Percentiles rank a stretch among this genome's conserved stretches.
Conservation (phyloP, 768 basidiomycete genomes). For the Ramaria sp. region DNA sequence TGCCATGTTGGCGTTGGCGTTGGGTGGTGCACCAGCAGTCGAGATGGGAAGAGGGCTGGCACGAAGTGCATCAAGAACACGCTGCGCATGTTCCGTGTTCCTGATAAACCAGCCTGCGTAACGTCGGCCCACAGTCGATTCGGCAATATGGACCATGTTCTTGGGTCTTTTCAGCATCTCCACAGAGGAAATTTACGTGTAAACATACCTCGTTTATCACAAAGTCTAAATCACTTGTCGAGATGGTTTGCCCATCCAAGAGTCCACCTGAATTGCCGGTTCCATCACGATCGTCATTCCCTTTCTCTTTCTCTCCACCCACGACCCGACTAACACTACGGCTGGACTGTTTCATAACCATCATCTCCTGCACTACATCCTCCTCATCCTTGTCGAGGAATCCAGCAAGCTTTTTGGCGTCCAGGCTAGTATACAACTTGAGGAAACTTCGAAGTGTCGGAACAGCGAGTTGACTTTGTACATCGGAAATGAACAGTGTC, state of each 20-base stretch:
- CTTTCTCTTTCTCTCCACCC: constrained; percentile 40
- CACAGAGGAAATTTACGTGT: not conserved
- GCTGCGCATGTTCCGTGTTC: constrained; percentile 85
- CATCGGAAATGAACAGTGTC: constrained; percentile 73
- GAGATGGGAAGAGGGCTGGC: constrained; percentile 38
- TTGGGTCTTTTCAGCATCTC: constrained; percentile 19
- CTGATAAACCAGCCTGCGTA: constrained; percentile 98
- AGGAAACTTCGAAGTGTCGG: constrained; percentile 86
- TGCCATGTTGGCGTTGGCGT: not conserved
- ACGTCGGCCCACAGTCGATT: constrained; percentile 85
- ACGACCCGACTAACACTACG: constrained; percentile 55
- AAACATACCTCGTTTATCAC: constrained; percentile 78
- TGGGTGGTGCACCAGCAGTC: constrained; percentile 11
- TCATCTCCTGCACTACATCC: constrained; percentile 90
- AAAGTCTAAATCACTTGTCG: constrained; percentile 91
- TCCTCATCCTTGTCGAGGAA: constrained; percentile 92
- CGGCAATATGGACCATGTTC: constrained; percentile 96
- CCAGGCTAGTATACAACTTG: constrained; percentile 91
- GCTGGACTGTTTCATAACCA: constrained; percentile 88
- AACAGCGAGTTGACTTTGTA: constrained; percentile 61
- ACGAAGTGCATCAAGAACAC: constrained; percentile 72
- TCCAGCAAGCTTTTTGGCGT: constrained; percentile 80
- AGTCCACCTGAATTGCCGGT: constrained; percentile 33
- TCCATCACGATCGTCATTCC: constrained; percentile 20
- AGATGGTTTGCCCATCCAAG: constrained; percentile 77